Evolutionary conservation across 345 rosid genomes (phyloP).

Genomic region (Pseudoturritis turrita): DNA sequence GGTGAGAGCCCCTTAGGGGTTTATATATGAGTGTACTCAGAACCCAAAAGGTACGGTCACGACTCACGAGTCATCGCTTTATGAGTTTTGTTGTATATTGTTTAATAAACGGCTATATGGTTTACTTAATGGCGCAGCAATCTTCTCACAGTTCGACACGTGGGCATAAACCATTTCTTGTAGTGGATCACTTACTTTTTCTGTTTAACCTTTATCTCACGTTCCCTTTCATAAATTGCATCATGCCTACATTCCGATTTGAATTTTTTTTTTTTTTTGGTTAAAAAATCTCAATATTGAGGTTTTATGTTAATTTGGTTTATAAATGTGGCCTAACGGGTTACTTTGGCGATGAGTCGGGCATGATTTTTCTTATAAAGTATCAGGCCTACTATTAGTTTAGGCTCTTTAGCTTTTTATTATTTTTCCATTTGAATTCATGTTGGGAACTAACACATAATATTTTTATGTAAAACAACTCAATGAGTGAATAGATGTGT

Average conservation of each 20-base stretch:
- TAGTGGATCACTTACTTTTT: slow-evolving; percentile 18
- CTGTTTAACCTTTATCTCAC: slow-evolving; percentile 24
- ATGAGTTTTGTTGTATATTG: slow-evolving; percentile 13
- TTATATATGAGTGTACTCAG: slow-evolving; percentile 11
- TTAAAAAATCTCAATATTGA: not conserved
- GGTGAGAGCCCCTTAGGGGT: slow-evolving; percentile 3
- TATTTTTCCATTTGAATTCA: not conserved
- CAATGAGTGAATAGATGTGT: not conserved
- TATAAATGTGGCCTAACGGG: slow-evolving; percentile 9
- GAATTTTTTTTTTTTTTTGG: not conserved
- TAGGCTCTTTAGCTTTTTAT: no score
- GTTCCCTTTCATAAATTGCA: slow-evolving; percentile 20
- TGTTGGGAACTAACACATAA: no score
- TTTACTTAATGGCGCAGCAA: slow-evolving; percentile 33
- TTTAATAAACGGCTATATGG: not conserved
- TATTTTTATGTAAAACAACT: not conserved
- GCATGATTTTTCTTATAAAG: not conserved
- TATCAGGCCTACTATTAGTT: not conserved
- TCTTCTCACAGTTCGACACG: slow-evolving; percentile 21
- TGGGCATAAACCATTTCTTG: slow-evolving; percentile 7
- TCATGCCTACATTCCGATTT: slow-evolving; percentile 22
- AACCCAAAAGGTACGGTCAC: slow-evolving; percentile 16
- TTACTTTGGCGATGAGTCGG: slow-evolving; percentile 10
- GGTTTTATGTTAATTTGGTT: not conserved
- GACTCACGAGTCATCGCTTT: slow-evolving; percentile 19